Percentiles rank a stretch among this genome's conserved stretches.
Evolutionary conservation across 768 basidiomycete genomes (phyloP).

Genomic region (Rhodosporidiobolus sp.): DNA sequence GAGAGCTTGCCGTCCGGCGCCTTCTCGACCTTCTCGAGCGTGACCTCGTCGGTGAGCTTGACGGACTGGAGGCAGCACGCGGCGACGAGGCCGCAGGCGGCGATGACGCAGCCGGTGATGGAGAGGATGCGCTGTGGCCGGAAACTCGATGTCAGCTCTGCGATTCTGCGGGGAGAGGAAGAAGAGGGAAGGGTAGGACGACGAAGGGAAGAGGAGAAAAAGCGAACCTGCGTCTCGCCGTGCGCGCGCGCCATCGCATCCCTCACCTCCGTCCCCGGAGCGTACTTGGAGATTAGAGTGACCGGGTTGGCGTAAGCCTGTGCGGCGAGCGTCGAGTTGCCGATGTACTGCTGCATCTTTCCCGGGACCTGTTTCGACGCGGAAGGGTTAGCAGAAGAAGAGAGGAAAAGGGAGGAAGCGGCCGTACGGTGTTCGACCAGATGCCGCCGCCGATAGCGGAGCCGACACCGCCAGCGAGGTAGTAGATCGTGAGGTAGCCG

Average conservation of each 20-base stretch:
- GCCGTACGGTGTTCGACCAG: constrained; percentile 48
- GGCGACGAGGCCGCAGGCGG: constrained; percentile 16
- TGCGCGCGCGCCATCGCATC: constrained; percentile 46
- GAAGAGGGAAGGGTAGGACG: not conserved
- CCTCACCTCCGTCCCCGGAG: constrained; percentile 42
- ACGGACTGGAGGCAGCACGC: constrained; percentile 13
- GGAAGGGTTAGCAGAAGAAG: no score
- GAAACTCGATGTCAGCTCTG: not conserved
- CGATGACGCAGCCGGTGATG: constrained; percentile 23
- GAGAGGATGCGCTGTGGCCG: constrained; percentile 27
- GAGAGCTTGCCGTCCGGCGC: not conserved
- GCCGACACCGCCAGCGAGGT: constrained; percentile 38
- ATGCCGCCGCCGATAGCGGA: constrained; percentile 46
- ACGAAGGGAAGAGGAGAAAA: no score
- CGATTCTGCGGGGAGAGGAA: no score
- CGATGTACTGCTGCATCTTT: constrained; percentile 43
- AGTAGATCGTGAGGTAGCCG: constrained; percentile 45
- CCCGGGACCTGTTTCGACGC: constrained; percentile 25
- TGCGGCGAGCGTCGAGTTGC: constrained; percentile 42
- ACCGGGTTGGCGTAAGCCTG: constrained; percentile 46
- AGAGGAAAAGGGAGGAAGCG: constrained; percentile 30
- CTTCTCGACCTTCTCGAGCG: constrained; percentile 23
- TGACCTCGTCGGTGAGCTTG: constrained; percentile 26
- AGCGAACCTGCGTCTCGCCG: constrained; percentile 47
- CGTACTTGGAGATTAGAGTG: constrained; percentile 41